A percentile compares a stretch with the other conserved stretches of the same genome.
These are phyloP conservation scores for Yarrowia sp. DNA, from an alignment of 805 yeast genomes.

Conservation along the genomic window DNA sequence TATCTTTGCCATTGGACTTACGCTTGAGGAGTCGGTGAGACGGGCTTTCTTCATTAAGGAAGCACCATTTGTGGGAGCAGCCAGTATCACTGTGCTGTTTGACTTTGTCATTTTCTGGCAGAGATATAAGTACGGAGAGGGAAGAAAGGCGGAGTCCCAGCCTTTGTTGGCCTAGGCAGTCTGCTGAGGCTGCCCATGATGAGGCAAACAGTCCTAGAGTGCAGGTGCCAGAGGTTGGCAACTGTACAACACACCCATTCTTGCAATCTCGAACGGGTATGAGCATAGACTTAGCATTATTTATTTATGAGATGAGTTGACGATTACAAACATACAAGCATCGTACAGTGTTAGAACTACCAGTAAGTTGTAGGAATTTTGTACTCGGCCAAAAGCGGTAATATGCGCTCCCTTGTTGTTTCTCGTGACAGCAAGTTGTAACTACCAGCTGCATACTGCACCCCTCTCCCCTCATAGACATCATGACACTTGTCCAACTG, in stretches of 20 bases:
- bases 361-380: too few species aligned
- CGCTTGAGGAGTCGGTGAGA: constrained; percentile 43
- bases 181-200: too few species aligned
- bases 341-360: too few species aligned
- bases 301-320: not conserved
- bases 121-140: constrained; percentile 30
- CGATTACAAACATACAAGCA: too few species aligned
- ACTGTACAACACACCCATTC: not conserved
- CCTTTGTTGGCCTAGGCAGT: constrained; percentile 12
- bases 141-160: constrained; percentile 3
- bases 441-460: not conserved
- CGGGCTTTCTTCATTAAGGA: constrained; percentile 59
- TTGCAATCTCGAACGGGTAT: not conserved
- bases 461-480: not conserved
- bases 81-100: constrained; percentile 78
- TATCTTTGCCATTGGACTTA: constrained; percentile 57
- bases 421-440: not conserved
- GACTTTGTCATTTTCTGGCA: constrained; percentile 52
- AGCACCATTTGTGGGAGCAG: constrained; percentile 77
- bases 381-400: not conserved
- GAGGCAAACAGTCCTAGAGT: not conserved
- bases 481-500: not conserved
- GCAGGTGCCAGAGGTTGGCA: not conserved
- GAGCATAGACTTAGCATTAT: constrained; percentile 15
- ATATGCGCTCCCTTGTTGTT: not conserved